Conservation (phyloP, 129 eudicot species). For the Erigeron canadensis region DNA sequence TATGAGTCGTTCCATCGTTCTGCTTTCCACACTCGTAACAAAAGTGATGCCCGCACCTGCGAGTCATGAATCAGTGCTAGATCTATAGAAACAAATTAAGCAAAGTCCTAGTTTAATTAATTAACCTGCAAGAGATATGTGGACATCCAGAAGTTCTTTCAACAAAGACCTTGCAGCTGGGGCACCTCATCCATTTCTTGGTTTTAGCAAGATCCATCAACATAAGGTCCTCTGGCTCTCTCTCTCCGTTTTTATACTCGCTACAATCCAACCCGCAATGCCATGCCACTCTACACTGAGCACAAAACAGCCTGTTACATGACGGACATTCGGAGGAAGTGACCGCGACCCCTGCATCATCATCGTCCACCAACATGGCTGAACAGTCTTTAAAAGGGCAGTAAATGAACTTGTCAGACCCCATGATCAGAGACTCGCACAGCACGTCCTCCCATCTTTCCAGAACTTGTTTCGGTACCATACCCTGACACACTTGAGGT, state of each 20-base stretch:
- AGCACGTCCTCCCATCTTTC: conserved; percentile 47
- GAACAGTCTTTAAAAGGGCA: conserved; percentile 63
- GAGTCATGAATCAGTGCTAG: too few relatives aligned
- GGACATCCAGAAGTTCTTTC: conserved; percentile 49
- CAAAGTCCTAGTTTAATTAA: too few relatives aligned
- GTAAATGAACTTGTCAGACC: conserved; percentile 37
- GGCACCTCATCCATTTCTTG: conserved; percentile 51
- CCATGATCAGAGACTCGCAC: conserved; percentile 35
- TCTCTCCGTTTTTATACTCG: conserved; percentile 38
- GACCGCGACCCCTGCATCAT: conserved; percentile 31
- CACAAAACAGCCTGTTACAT: conserved; percentile 55
- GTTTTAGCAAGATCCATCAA: conserved; percentile 37
- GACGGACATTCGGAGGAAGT: conserved; percentile 45
- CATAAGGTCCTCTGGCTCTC: conserved; percentile 33
- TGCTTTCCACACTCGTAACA: too few relatives aligned
- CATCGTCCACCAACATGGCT: conserved; percentile 42
- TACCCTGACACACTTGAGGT: conserved; percentile 19
- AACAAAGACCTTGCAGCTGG: conserved; percentile 43
- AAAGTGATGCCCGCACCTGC: too few relatives aligned
- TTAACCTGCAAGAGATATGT: conserved; percentile 58
- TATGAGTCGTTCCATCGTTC: too few relatives aligned
- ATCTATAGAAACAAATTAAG: too few relatives aligned
- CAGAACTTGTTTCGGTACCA: conserved; percentile 32
- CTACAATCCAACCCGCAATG: conserved; percentile 40
- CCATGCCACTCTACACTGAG: conserved; percentile 49